Evolutionary conservation across 768 basidiomycete genomes (phyloP).

Genomic region (Cystobasidium ongulense): DNA sequence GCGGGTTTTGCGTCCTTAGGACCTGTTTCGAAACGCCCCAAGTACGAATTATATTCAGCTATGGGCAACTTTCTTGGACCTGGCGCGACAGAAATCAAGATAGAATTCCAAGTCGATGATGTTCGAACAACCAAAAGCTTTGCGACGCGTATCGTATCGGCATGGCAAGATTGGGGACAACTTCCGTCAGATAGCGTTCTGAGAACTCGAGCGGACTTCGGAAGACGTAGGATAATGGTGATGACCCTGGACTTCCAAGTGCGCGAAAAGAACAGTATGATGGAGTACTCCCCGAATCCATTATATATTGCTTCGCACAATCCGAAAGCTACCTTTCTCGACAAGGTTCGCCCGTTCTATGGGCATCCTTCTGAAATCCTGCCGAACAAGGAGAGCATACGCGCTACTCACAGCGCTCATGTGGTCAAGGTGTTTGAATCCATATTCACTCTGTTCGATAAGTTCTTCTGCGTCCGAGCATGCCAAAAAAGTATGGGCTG

Average conservation of each 20-base stretch:
- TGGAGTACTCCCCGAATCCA: conserved; percentile 12
- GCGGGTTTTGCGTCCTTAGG: conserved; percentile 20
- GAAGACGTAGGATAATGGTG: conserved; percentile 16
- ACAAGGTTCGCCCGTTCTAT: conserved; percentile 1
- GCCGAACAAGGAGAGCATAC: neutral
- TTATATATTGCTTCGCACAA: neutral
- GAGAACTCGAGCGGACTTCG: neutral
- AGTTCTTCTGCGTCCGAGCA: neutral
- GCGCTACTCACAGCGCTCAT: neutral
- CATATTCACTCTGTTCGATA: conserved; percentile 13
- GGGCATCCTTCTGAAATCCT: neutral
- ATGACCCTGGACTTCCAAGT: conserved; percentile 13
- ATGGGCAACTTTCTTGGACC: conserved; percentile 25
- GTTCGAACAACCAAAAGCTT: neutral
- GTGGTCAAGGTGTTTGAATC: neutral
- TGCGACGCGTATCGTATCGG: conserved; percentile 18
- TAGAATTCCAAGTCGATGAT: conserved; percentile 9
- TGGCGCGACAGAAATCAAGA: conserved; percentile 9
- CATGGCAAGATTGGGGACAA: conserved; percentile 22
- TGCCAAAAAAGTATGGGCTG: neutral
- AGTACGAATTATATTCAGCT: conserved; percentile 12
- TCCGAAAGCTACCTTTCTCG: neutral
- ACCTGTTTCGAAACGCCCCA: neutral
- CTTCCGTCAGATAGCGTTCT: neutral
- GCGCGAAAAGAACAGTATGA: conserved; percentile 13